Evolutionary conservation across 164 flowering plant species (phyloP).

Genomic region (Magnolia kwangsiensis): DNA sequence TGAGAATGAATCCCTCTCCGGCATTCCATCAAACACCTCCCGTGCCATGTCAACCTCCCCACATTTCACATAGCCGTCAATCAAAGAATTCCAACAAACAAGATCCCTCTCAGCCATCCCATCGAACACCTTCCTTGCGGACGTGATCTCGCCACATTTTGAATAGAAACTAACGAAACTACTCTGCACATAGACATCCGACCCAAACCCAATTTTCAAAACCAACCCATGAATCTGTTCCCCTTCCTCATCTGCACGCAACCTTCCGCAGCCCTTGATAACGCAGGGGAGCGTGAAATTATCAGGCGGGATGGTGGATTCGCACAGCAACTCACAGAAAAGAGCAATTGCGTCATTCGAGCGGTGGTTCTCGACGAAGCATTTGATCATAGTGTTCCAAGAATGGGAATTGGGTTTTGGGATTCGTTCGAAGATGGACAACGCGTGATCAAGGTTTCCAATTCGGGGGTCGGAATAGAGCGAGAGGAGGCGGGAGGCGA

Average conservation of each 20-base stretch:
- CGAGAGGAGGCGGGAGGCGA: conserved; percentile 15
- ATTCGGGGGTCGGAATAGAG: conserved; percentile 9
- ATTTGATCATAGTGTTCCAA: conserved; percentile 37
- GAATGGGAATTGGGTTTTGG: conserved; percentile 20
- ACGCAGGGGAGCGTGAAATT: conserved; percentile 35
- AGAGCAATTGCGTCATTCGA: conserved; percentile 29
- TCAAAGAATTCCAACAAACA: conserved; percentile 16
- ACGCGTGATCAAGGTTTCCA: conserved; percentile 11
- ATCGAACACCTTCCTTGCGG: conserved; percentile 9
- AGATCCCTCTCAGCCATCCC: conserved; percentile 7
- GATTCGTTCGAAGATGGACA: conserved; percentile 25
- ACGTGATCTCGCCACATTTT: conserved; percentile 10
- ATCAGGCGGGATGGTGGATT: conserved; percentile 18
- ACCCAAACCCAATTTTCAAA: conserved; percentile 31
- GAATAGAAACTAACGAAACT: conserved; percentile 27
- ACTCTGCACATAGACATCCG: conserved; percentile 30
- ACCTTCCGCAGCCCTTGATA: conserved; percentile 34
- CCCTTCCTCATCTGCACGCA: conserved; percentile 30
- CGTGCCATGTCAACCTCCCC: conserved; percentile 9
- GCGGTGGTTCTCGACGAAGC: conserved; percentile 25
- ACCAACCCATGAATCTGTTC: conserved; percentile 39
- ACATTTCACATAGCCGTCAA: conserved; percentile 10
- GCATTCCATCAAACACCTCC: conserved; percentile 22
- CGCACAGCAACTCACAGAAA: conserved; percentile 22
- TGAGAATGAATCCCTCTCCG: conserved; percentile 15